Conservation (phyloP, 2,329 filamentous ascomycete genomes). For the Paramyrothecium sp. region DNA sequence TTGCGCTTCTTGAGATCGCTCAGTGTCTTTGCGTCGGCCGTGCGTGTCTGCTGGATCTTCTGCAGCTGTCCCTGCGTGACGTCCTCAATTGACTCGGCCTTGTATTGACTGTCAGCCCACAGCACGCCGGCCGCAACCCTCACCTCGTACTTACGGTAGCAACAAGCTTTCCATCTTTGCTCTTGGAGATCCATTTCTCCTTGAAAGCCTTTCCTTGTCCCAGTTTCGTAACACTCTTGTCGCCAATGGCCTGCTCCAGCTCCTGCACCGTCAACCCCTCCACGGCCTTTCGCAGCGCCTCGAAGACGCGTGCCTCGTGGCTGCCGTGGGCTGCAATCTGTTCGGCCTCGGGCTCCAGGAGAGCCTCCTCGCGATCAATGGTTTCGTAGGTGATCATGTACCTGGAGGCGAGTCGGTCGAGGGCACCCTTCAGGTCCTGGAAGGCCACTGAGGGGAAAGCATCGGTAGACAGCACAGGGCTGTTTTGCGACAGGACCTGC, state of each 20-base stretch:
- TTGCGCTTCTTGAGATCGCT: constrained; percentile 90
- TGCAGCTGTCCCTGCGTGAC: constrained; percentile 73
- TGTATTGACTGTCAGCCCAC: constrained; percentile 3
- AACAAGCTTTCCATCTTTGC: constrained; percentile 54
- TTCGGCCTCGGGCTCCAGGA: constrained; percentile 73
- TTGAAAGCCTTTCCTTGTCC: constrained; percentile 96
- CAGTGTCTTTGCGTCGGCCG: constrained; percentile 73
- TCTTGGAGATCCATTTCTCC: constrained; percentile 68
- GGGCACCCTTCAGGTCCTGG: constrained; percentile 75
- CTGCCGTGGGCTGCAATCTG: constrained; percentile 72
- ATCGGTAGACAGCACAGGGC: constrained; percentile 66
- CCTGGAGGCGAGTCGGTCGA: constrained; percentile 81
- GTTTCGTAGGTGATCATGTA: constrained; percentile 87
- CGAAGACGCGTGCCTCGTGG: constrained; percentile 80
- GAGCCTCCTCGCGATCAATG: constrained; percentile 73
- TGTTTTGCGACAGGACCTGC: constrained; percentile 60
- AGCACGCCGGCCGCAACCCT: neutral
- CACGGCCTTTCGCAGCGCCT: constrained; percentile 67
- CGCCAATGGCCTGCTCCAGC: constrained; percentile 66
- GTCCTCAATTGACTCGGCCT: constrained; percentile 76
- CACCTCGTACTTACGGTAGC: constrained; percentile 42
- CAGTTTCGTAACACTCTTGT: constrained; percentile 73
- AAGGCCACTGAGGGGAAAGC: constrained; percentile 67
- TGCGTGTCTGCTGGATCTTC: constrained; percentile 67
- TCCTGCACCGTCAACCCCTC: constrained; percentile 82